These are phyloP conservation scores for Priceomyces medius DNA, from an alignment of 805 yeast species.

Conservation along the genomic window DNA sequence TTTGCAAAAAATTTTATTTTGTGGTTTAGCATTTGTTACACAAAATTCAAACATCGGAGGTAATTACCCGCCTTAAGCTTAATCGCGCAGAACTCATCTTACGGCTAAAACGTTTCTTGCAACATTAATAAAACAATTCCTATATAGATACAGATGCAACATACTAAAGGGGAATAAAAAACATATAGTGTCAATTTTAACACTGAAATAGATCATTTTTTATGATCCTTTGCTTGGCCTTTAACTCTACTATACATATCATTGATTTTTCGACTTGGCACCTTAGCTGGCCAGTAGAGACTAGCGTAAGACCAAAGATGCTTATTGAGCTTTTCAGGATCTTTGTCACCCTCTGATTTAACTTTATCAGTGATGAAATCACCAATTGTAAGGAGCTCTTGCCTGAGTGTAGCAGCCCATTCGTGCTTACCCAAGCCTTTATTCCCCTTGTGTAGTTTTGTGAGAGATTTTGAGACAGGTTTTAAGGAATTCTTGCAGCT, in stretches of 20 bases:
- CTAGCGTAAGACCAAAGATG: slow-evolving; percentile 86
- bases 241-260: slow-evolving; percentile 72
- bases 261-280: slow-evolving; percentile 67
- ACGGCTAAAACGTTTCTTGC: too few relatives aligned
- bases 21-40: slow-evolving; percentile 10
- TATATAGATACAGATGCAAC: background rate
- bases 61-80: slow-evolving; percentile 1
- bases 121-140: background rate
- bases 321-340: slow-evolving; percentile 45
- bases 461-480: slow-evolving; percentile 66
- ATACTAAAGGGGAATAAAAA: background rate
- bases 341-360: slow-evolving; percentile 15
- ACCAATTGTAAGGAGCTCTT: slow-evolving; percentile 71
- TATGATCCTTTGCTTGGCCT: slow-evolving; percentile 11
- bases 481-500: slow-evolving; percentile 60
- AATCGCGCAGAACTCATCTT: too few relatives aligned
- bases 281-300: slow-evolving; percentile 84
- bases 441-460: slow-evolving; percentile 66
- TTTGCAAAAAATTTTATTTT: slow-evolving; percentile 7
- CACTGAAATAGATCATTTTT: slow-evolving; percentile 3
- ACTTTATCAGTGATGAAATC: slow-evolving; percentile 48
- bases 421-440: slow-evolving; percentile 72
- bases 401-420: slow-evolving; percentile 70
- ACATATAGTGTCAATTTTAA: slow-evolving; percentile 1
- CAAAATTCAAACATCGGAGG: slow-evolving; percentile 5